Base-by-base conservation (phyloP, 192 early-diverging fungal genomes). In the Powellomyces hirtus region DNA sequence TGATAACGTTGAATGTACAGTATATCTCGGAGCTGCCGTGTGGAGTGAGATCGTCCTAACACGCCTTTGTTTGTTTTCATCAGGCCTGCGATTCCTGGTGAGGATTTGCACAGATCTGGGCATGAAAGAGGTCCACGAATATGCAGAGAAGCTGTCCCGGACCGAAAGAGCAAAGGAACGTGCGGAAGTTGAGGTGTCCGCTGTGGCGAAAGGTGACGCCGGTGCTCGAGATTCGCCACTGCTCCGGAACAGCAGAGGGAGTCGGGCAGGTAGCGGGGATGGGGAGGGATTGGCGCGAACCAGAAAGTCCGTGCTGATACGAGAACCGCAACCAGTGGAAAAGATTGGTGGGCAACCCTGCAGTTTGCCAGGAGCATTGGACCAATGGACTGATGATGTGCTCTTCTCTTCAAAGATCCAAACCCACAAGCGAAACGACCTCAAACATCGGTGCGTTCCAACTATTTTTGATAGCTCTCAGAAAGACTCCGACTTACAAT, bases 31-130 rank as follows among this genome's bases (percentile, higher is more conserved):
- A n/a, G n/a, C n/a, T n/a, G 24, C 1, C n/a, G 64, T 58, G 40
- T 13, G 27, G 27, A 4, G 36, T 44, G 40, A 35, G 60, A n/a
- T 38, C 31, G 1, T 60, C 50, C 16, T 33, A 59, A 34, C 33
- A 24, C 27, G 11, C 14, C 14, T 24, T 18, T 10, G 7, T 10
- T 53, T 18, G 8, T 24, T 27, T 18, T 8, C 10, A 34, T 26
- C 38, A 85, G 82, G 84, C 59, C 55, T 86, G 44, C 63, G 85
- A 38, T 86, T 86, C 67, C 62, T 86, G 51, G 85, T 86, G 24
- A 70, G 83, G 13, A 85, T 86, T 27, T 78, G 79, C 70, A 81
- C 81, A n/a, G 85, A 86, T 66, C 60, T 86, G 24, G 83, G 83
- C 24, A 76, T 85, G 71, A 85, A 83, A 38, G 83, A 86, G 35